phyloP scores from a whole-genome alignment of 257 asterid species.

The Scutellaria minor region DNA sequence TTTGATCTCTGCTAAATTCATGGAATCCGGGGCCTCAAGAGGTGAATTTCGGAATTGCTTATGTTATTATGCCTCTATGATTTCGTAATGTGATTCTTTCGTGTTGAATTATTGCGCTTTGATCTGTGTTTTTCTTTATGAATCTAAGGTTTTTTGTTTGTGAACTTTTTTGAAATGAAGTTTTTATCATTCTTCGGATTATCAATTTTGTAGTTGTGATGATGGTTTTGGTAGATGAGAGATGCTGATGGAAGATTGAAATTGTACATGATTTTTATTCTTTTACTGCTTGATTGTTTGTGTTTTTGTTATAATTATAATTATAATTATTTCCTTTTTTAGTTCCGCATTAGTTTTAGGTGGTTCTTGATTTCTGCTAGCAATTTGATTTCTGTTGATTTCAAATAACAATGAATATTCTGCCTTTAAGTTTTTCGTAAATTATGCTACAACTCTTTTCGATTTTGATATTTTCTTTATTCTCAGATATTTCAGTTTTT shows the following conservation, averaged over 20 bases:
- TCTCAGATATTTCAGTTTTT: constrained; percentile 8
- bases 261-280: background rate
- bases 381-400: background rate
- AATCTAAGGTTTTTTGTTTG: constrained; percentile 19
- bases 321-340: no score
- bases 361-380: constrained; percentile 1
- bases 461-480: constrained; percentile 7
- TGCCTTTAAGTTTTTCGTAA: background rate
- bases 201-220: background rate
- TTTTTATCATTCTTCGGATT: background rate
- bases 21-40: constrained; percentile 2
- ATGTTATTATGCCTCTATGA: background rate
- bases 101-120: background rate
- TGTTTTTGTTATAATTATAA: background rate
- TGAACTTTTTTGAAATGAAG: background rate
- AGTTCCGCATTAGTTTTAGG: background rate
- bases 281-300: background rate
- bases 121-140: constrained; percentile 27
- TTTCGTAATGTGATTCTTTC: constrained; percentile 13
- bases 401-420: constrained; percentile 7
- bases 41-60: constrained; percentile 13
- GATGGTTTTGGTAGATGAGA: background rate
- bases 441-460: constrained; percentile 17
- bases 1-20: constrained; percentile 20
- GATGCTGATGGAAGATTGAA: background rate